Percentiles rank a stretch among this genome's conserved stretches.
phyloP scores from a whole-genome alignment of 495 filamentous ascomycete genomes.

The Tuber melanosporum region DNA sequence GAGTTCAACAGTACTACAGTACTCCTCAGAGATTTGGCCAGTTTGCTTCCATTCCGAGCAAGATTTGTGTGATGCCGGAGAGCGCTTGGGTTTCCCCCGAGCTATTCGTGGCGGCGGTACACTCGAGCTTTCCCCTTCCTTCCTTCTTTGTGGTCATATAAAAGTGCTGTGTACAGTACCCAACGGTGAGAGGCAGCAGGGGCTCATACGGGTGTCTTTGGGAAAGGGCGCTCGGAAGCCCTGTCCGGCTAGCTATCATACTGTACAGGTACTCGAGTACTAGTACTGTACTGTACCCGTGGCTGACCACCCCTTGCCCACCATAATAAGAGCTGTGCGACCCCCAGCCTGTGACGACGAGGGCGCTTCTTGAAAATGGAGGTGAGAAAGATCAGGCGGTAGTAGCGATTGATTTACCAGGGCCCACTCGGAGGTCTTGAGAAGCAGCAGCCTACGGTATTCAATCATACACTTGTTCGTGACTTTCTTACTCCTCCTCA shows the following conservation, averaged over 20 bases:
- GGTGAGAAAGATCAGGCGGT: not conserved
- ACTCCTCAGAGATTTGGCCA: too few relatives aligned
- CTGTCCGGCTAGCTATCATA: conserved; percentile 83
- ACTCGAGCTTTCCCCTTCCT: too few relatives aligned
- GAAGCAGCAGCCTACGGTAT: not conserved
- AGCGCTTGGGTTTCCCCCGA: too few relatives aligned
- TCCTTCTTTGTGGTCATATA: too few relatives aligned
- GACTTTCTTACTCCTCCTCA: too few relatives aligned
- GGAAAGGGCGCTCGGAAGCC: conserved; percentile 50
- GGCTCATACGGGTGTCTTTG: conserved; percentile 43
- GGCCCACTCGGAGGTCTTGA: not conserved
- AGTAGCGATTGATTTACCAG: not conserved
- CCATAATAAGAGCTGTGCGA: conserved; percentile 73
- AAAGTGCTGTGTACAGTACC: too few relatives aligned
- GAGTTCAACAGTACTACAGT: conserved; percentile 49
- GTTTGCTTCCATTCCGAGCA: too few relatives aligned
- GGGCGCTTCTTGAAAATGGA: conserved; percentile 14
- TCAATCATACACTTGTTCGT: not conserved
- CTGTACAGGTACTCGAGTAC: conserved; percentile 32
- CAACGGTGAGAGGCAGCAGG: conserved; percentile 8
- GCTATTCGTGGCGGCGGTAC: too few relatives aligned
- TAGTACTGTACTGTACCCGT: conserved; percentile 53
- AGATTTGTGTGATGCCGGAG: too few relatives aligned
- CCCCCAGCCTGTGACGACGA: conserved; percentile 41
- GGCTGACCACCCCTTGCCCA: conserved; percentile 71